phyloP scores from a whole-genome alignment of 345 rosid species.

The Pistacia vera region DNA sequence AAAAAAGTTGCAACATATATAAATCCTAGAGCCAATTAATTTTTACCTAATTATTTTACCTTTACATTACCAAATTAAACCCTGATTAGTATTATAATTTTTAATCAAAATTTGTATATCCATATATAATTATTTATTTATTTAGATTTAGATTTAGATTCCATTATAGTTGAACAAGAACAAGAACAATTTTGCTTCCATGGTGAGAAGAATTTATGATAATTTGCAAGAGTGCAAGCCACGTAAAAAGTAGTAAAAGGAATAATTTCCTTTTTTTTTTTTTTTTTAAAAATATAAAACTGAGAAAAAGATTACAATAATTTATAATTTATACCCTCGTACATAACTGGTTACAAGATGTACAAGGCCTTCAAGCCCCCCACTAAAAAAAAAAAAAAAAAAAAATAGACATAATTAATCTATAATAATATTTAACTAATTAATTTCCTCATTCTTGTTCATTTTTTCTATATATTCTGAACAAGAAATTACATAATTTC shows the following conservation, averaged over 20 bases:
- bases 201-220: not conserved
- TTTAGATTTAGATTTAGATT: no score
- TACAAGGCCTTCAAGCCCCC: conserved; percentile 30
- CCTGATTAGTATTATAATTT: no score
- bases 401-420: not conserved
- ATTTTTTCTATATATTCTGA: conserved; percentile 14
- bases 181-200: not conserved
- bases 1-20: no score
- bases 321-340: conserved; percentile 20
- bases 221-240: not conserved
- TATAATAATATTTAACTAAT: not conserved
- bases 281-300: not conserved
- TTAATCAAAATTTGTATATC: no score
- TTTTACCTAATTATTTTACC: no score
- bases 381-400: not conserved
- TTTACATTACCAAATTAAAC: no score
- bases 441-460: conserved; percentile 23
- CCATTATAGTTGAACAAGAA: not conserved
- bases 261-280: not conserved
- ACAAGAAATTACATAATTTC: conserved; percentile 30
- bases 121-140: no score
- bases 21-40: no score
- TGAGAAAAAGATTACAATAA: conserved; percentile 16
- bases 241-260: not conserved
- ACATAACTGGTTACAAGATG: conserved; percentile 33